Percentiles rank a stretch among this genome's conserved stretches.
phyloP scores from a whole-genome alignment of 2,329 filamentous ascomycete species.

The Neonectria magnoliae region DNA sequence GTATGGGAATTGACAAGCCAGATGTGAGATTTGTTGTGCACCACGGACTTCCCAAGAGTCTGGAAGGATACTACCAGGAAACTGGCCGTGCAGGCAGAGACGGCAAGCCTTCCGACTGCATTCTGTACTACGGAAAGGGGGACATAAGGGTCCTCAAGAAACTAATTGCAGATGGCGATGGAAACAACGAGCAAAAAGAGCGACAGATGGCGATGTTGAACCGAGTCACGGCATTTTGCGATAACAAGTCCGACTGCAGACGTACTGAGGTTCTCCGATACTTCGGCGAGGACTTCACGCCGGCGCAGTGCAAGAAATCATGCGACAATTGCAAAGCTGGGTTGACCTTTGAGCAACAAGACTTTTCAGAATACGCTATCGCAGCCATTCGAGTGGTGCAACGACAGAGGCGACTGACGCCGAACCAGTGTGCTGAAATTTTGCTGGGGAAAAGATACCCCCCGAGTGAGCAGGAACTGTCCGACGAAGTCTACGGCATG shows the following conservation, averaged over 20 bases:
- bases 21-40: conserved; percentile 98
- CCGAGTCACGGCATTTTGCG: conserved; percentile 86
- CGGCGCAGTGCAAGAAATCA: conserved; percentile 73
- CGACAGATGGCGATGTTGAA: conserved; percentile 87
- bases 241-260: conserved; percentile 88
- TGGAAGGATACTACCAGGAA: conserved; percentile 98
- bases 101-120: conserved; percentile 86
- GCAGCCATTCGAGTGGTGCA: conserved; percentile 76
- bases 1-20: conserved; percentile 99
- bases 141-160: conserved; percentile 79
- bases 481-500: conserved; percentile 71
- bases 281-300: conserved; percentile 86
- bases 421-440: conserved; percentile 85
- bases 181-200: conserved; percentile 80
- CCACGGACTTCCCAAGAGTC: conserved; percentile 88
- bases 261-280: conserved; percentile 90
- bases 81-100: conserved; percentile 95
- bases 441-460: conserved; percentile 76
- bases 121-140: conserved; percentile 85
- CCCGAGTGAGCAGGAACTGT: conserved; percentile 62
- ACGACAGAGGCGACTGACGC: conserved; percentile 70
- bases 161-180: conserved; percentile 86
- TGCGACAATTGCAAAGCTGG: conserved; percentile 92
- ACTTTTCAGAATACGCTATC: conserved; percentile 80
- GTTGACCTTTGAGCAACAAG: conserved; percentile 74